Percentiles rank a stretch among this genome's conserved stretches.
Evolutionary conservation across 2,329 filamentous ascomycete genomes (phyloP).

Genomic region (Verticillium dahliae): DNA sequence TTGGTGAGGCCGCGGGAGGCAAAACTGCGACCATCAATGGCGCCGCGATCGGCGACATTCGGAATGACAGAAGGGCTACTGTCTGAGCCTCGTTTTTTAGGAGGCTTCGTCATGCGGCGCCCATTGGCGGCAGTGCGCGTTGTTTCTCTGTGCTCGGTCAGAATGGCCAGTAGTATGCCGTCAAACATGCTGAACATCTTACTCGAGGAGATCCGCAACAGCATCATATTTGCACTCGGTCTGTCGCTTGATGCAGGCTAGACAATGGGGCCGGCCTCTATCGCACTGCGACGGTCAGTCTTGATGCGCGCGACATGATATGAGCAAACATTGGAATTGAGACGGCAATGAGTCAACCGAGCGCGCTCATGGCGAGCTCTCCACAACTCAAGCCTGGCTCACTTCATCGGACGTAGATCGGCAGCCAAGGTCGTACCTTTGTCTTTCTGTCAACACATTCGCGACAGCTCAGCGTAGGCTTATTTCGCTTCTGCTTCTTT

Average conservation of each 20-base stretch:
- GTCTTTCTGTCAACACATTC: constrained; percentile 80
- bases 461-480: constrained; percentile 71
- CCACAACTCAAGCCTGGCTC: neutral
- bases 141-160: constrained; percentile 41
- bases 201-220: constrained; percentile 73
- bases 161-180: neutral
- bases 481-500: constrained; percentile 80
- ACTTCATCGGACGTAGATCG: neutral
- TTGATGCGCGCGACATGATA: neutral
- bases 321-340: neutral
- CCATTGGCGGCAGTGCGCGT: constrained; percentile 45
- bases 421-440: constrained; percentile 42
- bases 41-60: constrained; percentile 49
- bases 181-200: constrained; percentile 23
- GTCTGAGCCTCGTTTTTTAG: constrained; percentile 42
- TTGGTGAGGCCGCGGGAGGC: constrained; percentile 36
- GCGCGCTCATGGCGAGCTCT: neutral
- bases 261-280: constrained; percentile 61
- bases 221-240: constrained; percentile 70
- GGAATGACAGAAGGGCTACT: constrained; percentile 32
- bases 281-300: constrained; percentile 53
- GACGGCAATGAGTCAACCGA: neutral
- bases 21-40: constrained; percentile 34
- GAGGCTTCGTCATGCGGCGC: constrained; percentile 50
- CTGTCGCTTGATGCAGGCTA: constrained; percentile 68